Base-by-base conservation (phyloP, 371 early-diverging fungal genomes). In the Circinella minor region DNA sequence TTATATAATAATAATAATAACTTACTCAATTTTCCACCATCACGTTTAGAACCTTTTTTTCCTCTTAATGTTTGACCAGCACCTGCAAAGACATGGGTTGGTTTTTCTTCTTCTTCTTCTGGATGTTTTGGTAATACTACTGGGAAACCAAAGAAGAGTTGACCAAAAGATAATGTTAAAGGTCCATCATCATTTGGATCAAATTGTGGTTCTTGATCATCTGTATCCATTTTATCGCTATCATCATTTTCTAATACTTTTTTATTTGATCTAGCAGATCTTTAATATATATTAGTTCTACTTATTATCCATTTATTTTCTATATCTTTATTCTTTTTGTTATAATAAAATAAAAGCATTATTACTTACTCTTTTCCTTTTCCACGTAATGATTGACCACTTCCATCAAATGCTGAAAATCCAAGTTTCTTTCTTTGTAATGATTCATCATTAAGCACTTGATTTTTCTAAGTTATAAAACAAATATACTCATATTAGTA, bases 111-210 rank as follows among this genome's bases (percentile, higher is more conserved):
- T 27, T 74, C 71, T 11, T 67, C 46, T 38, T 74, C 70, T 38
- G 51, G 55, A 39, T 59, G 67, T 47, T 78, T 76, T 49, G 85
- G 85, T 11, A 88, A 85, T 48, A 89, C 71, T 20, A 89, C 71
- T 9, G 83, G 81, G 73, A 88, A 94, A 0, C 97, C 99, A 84
- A 98, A 97, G 73, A 92, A 98, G 46, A 98, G 83, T 47, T 91
- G 92, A 6, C 96, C 96, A 63, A 93, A 85, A 0, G 99, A 97
- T 54, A 98, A 72, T 61, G 91, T 88, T 57, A 98, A 79, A 1
- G 95, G 95, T 5, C 91, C 91, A 4, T 94, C 94, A 10, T 82
- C 76, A n/a, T 87, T 77, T 0, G 80, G 73, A 59, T 83, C 84
- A 67, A 69, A 68, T 46, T 78, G 51, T 51, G 51, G 51, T 63